Base-by-base conservation (phyloP, 768 basidiomycete species). In the Clitopilus passeckerianus region DNA sequence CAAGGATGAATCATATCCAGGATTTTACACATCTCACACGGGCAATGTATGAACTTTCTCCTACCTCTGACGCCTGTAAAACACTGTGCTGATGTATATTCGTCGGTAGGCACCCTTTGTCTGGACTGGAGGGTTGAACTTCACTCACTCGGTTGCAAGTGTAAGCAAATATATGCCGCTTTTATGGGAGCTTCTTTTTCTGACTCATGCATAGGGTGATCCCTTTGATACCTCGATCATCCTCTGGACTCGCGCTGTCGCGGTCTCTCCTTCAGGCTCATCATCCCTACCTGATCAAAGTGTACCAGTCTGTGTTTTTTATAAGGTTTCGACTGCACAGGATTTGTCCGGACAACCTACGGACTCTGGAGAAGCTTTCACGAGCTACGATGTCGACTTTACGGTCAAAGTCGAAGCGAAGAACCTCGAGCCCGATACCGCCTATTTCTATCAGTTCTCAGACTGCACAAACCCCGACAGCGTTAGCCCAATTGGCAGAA, bases 351-450 rank as follows among this genome's bases (percentile, higher is more conserved):
- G 75, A 1, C 63, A 64, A 15, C 66, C 74, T 0, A 64, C 79
- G 35, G 72, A 79, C 60, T 72, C 75, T 8, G 82, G 79, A 12
- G 71, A 82, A 60, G 83, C 79, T 0, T 84, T 82, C 67, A 83
- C 83, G 0, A 77, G 73, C 57, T 79, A 80, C 57, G 85, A 87
- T 58, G 80, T 86, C 37, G 83, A 85, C 65, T 85, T 76, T 67
- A 85, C 84, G 0, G 74, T 84, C 62, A 86, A 86, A 67, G 79
- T 86, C 16, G 85, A 86, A 62, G 83, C 84, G 1, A 76, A 70
- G 0, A 74, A 74, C 2, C 67, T 86, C 54, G 63, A 73, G 43
- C 74, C 85, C 0, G 83, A 84, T 62, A 81, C 79, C 0, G 74
- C 75, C 56, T 87, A 85, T 64, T 84, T 77, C 65, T 86, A 77